Evolutionary conservation across 345 rosid species (phyloP), one percentile per base, ranked within the genome.

Genomic region (Eucalyptus cloeziana): DNA sequence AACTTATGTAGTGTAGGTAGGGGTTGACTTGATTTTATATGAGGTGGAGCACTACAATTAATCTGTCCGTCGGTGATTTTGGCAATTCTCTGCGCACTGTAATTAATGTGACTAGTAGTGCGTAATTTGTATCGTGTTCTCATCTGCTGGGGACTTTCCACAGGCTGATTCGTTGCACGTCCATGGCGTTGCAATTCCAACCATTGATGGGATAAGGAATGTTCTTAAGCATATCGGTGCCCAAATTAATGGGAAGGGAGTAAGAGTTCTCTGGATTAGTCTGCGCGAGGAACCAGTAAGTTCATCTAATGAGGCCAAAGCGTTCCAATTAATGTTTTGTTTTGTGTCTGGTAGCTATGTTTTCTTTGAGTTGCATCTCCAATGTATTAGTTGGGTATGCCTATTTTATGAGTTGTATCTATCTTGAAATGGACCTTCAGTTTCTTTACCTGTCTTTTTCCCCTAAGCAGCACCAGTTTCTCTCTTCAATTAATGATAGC

Each of bases 251-350:
- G 94, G 94, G 86, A 93, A 90, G 89, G 93, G 90, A 91, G 94
- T 93, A 13, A 90, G 91, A 90, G 95, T 96, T 92, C 94, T 97
- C 86, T 97, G 99, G 99, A 93, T 97, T 93, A 96, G 94, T 91
- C 99, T 97, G 83, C 97, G 99, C 3, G 99, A 97, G 92, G 99
- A 97, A 91, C 99, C 99, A 92, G 99, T 96, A 95, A 51, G 86
- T 88, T 5, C 37, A 43, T 86, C 47, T 76, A 40, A 40, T 6
- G 47, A 1, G 27, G 43, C 47, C 85, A 37, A 21, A 40, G 85
- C 2, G 2, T 76, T 76, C 83, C 30, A 40, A 76, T 76, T 76
- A 40, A 40, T 76, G 47, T 40, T 40, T 21, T 76, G 44, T 17
- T 71, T 71, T 71, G 47, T 21, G 85, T 44, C 85, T 76, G 43